Evolutionary conservation across 768 basidiomycete genomes (phyloP).

Genomic region (Tremella fuciformis): DNA sequence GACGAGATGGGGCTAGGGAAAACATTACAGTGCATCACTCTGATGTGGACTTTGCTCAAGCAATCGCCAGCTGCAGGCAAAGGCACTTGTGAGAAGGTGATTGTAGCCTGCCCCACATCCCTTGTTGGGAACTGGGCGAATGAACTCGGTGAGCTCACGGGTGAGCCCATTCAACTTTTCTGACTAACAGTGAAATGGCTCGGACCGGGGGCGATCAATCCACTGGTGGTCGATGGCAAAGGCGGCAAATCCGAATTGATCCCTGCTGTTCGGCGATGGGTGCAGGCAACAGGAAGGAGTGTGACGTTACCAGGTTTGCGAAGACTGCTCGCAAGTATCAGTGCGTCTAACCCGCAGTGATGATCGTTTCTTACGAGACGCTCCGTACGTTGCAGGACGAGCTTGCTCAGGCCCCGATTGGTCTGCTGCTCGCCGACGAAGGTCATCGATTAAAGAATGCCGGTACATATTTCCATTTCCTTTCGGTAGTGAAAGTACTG

Average conservation of each 20-base stretch:
- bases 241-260: slow-evolving; percentile 78
- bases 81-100: slow-evolving; percentile 89
- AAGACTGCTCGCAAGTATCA: background rate
- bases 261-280: slow-evolving; percentile 81
- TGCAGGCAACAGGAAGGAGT: slow-evolving; percentile 78
- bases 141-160: slow-evolving; percentile 66
- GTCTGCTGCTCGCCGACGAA: slow-evolving; percentile 92
- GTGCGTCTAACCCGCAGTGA: slow-evolving; percentile 59
- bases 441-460: slow-evolving; percentile 96
- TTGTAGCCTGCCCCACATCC: slow-evolving; percentile 95
- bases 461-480: slow-evolving; percentile 56
- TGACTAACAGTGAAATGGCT: slow-evolving; percentile 80
- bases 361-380: slow-evolving; percentile 98
- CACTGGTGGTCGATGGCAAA: slow-evolving; percentile 87
- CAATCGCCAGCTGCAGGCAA: slow-evolving; percentile 87
- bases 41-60: slow-evolving; percentile 91
- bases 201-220: slow-evolving; percentile 71
- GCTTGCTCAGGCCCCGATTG: slow-evolving; percentile 75
- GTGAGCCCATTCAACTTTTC: background rate
- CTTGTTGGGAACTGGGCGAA: slow-evolving; percentile 99
- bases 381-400: slow-evolving; percentile 74
- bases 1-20: slow-evolving; percentile 98
- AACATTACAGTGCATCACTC: slow-evolving; percentile 91
- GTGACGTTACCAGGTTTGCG: slow-evolving; percentile 81
- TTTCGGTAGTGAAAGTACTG: background rate